Base-by-base conservation (phyloP, 1,284 basidiomycete genomes). In the Puccinia polysora region DNA sequence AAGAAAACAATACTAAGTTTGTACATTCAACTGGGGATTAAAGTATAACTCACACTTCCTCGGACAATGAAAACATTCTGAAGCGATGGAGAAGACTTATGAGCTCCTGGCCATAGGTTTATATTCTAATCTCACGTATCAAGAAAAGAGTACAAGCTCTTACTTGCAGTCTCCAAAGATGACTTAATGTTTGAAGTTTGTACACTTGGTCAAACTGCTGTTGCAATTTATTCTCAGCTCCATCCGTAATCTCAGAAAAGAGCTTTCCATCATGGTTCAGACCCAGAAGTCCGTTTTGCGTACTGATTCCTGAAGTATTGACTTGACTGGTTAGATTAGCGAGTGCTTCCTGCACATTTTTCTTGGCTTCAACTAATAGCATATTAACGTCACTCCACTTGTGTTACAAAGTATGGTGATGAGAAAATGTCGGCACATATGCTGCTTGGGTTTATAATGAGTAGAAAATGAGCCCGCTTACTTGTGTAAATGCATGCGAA, bases 11-110 rank as follows among this genome's bases (percentile, higher is more conserved):
- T n/a, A n/a, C n/a, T n/a, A n/a, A 47, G 4, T 36, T 6, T 34
- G 43, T 14, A 12, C 0, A 34, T 45, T 10, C 15, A 25, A 47
- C 40, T 3, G 4, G 5, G 7, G 20, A 47, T 32, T n/a, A 20
- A 30, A 14, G n/a, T 4, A 20, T 5, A 28, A 30, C 70, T 47
- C 60, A 72, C 70, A 56, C 70, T 72, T 55, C 70, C 70, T 47
- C 70, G 59, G 10, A 50, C 58, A 15, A 72, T 72, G 36, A 72
- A 72, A 18, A 72, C 40, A 58, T 72, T 58, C 70, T 72, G 40
- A 60, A 40, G 40, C 28, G 8, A 38, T 43, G 7, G 34, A 68
- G n/a, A 52, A 32, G 15, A 8, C 0, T 36, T 8, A 23, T 50
- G 14, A 18, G 15, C 5, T 38, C 32, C 25, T 8, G n/a, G 28